Base-by-base conservation (phyloP, 78 protist species). In the Dictyostelium firmibasis region DNA sequence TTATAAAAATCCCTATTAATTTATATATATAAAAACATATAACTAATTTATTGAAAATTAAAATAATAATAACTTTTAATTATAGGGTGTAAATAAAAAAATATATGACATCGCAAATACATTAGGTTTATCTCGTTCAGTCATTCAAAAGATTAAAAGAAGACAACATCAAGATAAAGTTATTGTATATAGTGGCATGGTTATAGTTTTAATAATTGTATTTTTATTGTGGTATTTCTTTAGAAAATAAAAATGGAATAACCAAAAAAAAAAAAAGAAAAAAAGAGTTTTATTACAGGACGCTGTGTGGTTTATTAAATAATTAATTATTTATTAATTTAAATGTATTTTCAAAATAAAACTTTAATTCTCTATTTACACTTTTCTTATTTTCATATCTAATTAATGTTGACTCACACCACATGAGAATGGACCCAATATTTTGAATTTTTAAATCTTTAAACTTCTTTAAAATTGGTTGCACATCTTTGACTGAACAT, bases 31-130 rank as follows among this genome's bases (percentile, higher is more conserved):
- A n/a, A n/a, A n/a, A n/a, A n/a, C n/a, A n/a, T n/a, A n/a, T n/a
- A n/a, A n/a, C n/a, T n/a, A n/a, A n/a, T n/a, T n/a, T n/a, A n/a
- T n/a, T n/a, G n/a, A 10, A 44, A 44, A 33, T 31, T 14, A 13
- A 13, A 7, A 78, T 43, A n/a, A 13, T 78, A 69, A 81, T 57
- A 69, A 69, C 62, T 2, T 62, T 57, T 9, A 18, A 38, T 0
- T 62, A 33, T 29, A 76, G 93, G 82, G 29, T 81, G 94, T 88
- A 67, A 85, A 88, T 76, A 88, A 88, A 69, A 88, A 88, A 64
- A 88, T 88, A 57, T 88, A 81, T 67, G 94, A 88, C 81, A 88
- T 88, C 2, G 94, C 94, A 50, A 88, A 88, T 62, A 88, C 94
- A 43, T 47, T 88, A 23, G 94, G 94, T 23, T 47, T 88, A 31